Base-by-base conservation (phyloP, 345 rosid genomes). In the Sonneratia alba region DNA sequence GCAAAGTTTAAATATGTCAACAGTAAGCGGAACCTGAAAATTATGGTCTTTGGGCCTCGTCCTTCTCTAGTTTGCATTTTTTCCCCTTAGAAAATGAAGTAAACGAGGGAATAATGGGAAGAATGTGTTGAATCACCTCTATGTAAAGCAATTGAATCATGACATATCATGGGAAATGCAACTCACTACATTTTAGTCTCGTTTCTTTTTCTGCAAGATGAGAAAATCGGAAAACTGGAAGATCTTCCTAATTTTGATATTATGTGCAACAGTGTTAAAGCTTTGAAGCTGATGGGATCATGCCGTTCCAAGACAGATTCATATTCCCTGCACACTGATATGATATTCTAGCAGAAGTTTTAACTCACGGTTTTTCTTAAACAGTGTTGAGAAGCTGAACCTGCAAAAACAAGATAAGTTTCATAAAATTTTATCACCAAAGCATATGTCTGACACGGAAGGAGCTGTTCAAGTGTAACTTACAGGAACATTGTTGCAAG, bases 351-450 rank as follows among this genome's bases (percentile, higher is more conserved):
- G 36, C 27, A 61, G 38, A 62, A 69, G 62, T 37, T n/a, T 70
- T 22, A 69, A 53, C 93, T 88, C 85, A 94, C 98, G 86, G 71
- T 91, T 86, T 79, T 80, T 83, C 81, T 85, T 88, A 79, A 91
- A 94, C 75, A 91, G 77, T 9, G 98, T 91, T 21, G 98, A 89
- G 86, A 94, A 87, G 84, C 98, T 91, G 81, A 94, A 94, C 89
- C 98, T 94, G 93, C 79, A 70, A 82, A 67, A 63, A 45, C 18
- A 53, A 36, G 48, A 32, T 18, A 47, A 36, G 9, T 32, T 36
- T 36, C 67, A 49, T 62, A 66, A 45, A 40, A 42, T 64, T 22
- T 27, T n/a, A 24, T 66, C 64, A 36, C 7, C 22, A 63, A 85
- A 89, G 85, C 82, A 91, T 88, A 82, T 89, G 45, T 91, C 88